Base-by-base conservation (phyloP, 2,329 filamentous ascomycete species). In the Phialocephala sp. region DNA sequence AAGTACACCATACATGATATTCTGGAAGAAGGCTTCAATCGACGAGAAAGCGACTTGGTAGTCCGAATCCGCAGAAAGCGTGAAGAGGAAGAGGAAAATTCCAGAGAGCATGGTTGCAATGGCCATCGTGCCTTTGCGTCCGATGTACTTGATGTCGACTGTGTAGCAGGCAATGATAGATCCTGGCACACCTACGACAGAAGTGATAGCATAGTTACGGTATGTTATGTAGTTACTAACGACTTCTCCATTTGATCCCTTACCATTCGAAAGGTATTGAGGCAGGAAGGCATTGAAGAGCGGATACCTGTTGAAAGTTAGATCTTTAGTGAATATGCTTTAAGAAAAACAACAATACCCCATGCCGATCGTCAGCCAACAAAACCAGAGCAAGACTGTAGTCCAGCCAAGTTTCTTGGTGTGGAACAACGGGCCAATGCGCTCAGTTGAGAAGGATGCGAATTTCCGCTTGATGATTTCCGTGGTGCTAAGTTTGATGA, bases 251-350 rank as follows among this genome's bases (percentile, higher is more conserved):
- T 68, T 61, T 11, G 75, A 63, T 8, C 72, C 73, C 12, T 80
- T 80, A 32, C 86, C 84, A 63, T 87, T 85, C 27, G 88, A 86
- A 66, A 96, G 86, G 74, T 95, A 95, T 71, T 95, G 91, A 0
- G 93, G 93, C n/a, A 97, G 83, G 79, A 96, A 96, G 60, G 91
- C 90, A 77, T 95, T 95, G 84, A 94, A 97, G 1, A 97, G 85
- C 0, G 92, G 92, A 74, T 94, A n/a, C n/a, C n/a, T n/a, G n/a
- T n/a, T n/a, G n/a, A n/a, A n/a, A n/a, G n/a, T n/a, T n/a, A n/a
- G n/a, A n/a, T n/a, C n/a, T n/a, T n/a, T n/a, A n/a, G n/a, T n/a
- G n/a, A n/a, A n/a, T n/a, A n/a, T n/a, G n/a, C n/a, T n/a, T n/a
- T n/a, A n/a, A n/a, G n/a, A n/a, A n/a, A n/a, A n/a, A n/a, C n/a